Evolutionary conservation across 768 basidiomycete genomes (phyloP).

Genomic region (Tulasnella sp.): DNA sequence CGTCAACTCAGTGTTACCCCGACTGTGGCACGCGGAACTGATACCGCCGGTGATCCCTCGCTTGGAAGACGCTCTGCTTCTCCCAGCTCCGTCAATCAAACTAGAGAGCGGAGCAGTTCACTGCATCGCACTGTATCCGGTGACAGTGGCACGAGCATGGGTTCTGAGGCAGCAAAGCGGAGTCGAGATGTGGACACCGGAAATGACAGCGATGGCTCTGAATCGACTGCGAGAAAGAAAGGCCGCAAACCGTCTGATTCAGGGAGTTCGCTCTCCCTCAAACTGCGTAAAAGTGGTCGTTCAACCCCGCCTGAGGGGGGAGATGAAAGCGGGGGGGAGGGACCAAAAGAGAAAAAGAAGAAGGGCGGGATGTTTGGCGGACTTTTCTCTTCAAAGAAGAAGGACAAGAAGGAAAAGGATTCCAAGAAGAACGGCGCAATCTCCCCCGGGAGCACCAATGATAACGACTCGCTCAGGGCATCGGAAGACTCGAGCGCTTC

Average conservation of each 20-base stretch:
- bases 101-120: background rate
- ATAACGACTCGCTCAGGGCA: conserved; percentile 16
- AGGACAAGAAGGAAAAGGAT: conserved; percentile 58
- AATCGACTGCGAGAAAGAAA: conserved; percentile 38
- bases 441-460: conserved; percentile 6
- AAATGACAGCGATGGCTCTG: conserved; percentile 26
- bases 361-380: conserved; percentile 56
- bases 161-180: conserved; percentile 19
- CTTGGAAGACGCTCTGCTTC: conserved; percentile 5
- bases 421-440: conserved; percentile 10
- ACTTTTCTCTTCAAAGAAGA: conserved; percentile 60
- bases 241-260: conserved; percentile 33
- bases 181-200: conserved; percentile 19
- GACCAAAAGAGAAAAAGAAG: conserved; percentile 39
- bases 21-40: conserved; percentile 50
- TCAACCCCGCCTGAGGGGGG: conserved; percentile 12
- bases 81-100: background rate
- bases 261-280: background rate
- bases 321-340: conserved; percentile 21
- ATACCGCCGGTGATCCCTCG: conserved; percentile 9
- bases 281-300: background rate
- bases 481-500: conserved; percentile 13
- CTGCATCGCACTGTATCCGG: conserved; percentile 5
- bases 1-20: conserved; percentile 71
- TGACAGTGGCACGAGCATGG: conserved; percentile 10